phyloP scores from a whole-genome alignment of 345 rosid species.

The Punica granatum region DNA sequence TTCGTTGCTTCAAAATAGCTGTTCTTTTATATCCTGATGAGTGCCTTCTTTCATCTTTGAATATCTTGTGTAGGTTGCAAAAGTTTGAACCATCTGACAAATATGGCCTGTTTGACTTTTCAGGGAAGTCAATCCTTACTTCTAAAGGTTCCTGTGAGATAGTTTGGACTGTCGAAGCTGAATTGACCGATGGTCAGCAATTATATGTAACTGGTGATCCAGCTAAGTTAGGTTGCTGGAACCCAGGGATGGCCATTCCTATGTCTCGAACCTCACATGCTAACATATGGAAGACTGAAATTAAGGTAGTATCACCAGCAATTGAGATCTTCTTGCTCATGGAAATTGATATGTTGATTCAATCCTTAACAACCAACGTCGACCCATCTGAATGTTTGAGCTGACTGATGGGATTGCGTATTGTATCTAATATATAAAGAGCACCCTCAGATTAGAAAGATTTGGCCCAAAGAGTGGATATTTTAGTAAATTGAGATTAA shows the following conservation, averaged over 20 bases:
- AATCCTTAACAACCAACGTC: neutral
- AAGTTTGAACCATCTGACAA: too few species aligned
- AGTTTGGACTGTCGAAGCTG: slow-evolving; percentile 79
- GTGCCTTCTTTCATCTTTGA: too few species aligned
- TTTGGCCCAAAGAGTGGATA: neutral
- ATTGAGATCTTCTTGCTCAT: neutral
- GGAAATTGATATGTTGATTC: neutral
- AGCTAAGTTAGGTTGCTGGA: slow-evolving; percentile 69
- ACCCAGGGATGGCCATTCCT: slow-evolving; percentile 59
- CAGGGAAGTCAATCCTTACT: slow-evolving; percentile 40
- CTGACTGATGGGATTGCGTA: neutral
- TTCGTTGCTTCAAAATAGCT: too few species aligned
- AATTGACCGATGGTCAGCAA: slow-evolving; percentile 50
- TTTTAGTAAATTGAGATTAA: neutral
- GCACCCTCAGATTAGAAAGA: neutral
- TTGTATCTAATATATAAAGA: neutral
- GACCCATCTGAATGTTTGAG: neutral
- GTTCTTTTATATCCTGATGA: too few species aligned
- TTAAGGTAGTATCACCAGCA: slow-evolving; percentile 43
- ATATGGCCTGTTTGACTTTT: slow-evolving; percentile 14
- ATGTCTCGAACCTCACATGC: slow-evolving; percentile 51
- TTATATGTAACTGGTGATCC: slow-evolving; percentile 78
- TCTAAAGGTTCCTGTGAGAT: slow-evolving; percentile 45
- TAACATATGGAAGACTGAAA: slow-evolving; percentile 69
- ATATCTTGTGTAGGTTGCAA: too few species aligned